Conservation (phyloP, 2,329 filamentous ascomycete species). For the Aspergillus hortae region DNA sequence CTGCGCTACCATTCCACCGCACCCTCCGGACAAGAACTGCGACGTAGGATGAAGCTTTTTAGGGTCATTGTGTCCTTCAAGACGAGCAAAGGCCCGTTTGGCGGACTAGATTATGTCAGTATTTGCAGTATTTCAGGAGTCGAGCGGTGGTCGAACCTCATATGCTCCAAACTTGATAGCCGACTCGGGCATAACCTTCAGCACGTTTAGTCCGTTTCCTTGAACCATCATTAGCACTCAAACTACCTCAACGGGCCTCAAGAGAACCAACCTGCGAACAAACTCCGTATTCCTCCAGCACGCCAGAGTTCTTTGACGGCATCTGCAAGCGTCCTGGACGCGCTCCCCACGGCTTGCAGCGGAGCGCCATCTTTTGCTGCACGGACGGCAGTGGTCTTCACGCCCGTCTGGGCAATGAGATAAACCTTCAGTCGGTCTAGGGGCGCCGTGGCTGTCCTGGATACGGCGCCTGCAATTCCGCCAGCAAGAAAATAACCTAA, state of each 20-base stretch:
- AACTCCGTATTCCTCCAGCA: slow-evolving; percentile 78
- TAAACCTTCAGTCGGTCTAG: slow-evolving; percentile 97
- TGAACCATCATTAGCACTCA: slow-evolving; percentile 15
- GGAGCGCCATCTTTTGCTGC: slow-evolving; percentile 70
- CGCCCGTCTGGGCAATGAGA: slow-evolving; percentile 82
- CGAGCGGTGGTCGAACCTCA: slow-evolving; percentile 53
- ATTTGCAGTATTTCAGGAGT: not conserved
- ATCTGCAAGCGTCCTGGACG: slow-evolving; percentile 65
- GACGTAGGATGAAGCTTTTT: slow-evolving; percentile 75
- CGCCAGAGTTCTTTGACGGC: slow-evolving; percentile 78
- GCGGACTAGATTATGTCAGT: slow-evolving; percentile 56
- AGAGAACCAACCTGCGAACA: slow-evolving; percentile 75
- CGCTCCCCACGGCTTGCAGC: slow-evolving; percentile 61
- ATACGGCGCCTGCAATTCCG: slow-evolving; percentile 89
- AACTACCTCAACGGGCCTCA: not conserved
- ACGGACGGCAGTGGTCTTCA: slow-evolving; percentile 55
- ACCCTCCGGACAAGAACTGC: slow-evolving; percentile 85
- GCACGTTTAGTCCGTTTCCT: slow-evolving; percentile 94
- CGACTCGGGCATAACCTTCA: slow-evolving; percentile 98
- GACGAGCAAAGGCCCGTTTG: slow-evolving; percentile 76
- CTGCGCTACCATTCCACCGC: slow-evolving; percentile 93
- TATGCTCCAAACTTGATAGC: slow-evolving; percentile 98
- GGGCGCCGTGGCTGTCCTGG: slow-evolving; percentile 90
- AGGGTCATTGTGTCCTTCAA: slow-evolving; percentile 85
- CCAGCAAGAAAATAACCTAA: slow-evolving; percentile 96